Base-by-base conservation (phyloP, 768 basidiomycete species). In the Naganishia friedmannii region DNA sequence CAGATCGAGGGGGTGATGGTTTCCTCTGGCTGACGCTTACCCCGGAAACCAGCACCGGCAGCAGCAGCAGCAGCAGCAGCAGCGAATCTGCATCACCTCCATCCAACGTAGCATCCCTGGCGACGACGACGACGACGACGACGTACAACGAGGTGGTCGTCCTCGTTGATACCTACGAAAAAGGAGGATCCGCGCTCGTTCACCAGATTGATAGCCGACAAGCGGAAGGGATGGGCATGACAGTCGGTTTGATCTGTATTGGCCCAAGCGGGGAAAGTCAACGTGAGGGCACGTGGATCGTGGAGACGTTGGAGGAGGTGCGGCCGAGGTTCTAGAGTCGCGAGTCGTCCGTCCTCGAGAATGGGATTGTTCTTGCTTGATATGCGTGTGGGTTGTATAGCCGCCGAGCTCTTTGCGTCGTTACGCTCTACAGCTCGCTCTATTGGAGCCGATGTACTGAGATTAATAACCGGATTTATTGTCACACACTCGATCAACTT, bases 1-100 rank as follows among this genome's bases (percentile, higher is more conserved):
- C 7, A 12, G 34, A 37, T 51, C 6, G 23, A 12, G 19, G 4
- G 23, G 4, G 48, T n/a, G 6, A n/a, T n/a, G n/a, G n/a, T n/a
- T 26, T 63, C 26, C 23, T 63, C 3, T 63, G 60, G 60, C 32
- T 63, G 9, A 63, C 60, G 37, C 60, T 63, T 26, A 21, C 23
- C 23, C 37, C 37, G 39, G 26, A 63, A 28, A n/a, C 12, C 7
- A 26, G 7, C n/a, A 13, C 3, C 48, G 45, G 34, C 34, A 4
- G 34, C 34, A 12, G 34, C 34, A 12, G 34, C 4, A 42, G 42
- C 34, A 37, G 34, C 34, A 37, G 34, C 6, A 37, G 34, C 34
- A 37, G 34, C 34, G 34, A 37, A 37, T 37, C 34, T 37, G 34
- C 34, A 37, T 37, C 34, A 37, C 34, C 34, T 12, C 12, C 34